phyloP scores from a whole-genome alignment of 2,329 filamentous ascomycete genomes.

The Sarocladiaceae sp. region DNA sequence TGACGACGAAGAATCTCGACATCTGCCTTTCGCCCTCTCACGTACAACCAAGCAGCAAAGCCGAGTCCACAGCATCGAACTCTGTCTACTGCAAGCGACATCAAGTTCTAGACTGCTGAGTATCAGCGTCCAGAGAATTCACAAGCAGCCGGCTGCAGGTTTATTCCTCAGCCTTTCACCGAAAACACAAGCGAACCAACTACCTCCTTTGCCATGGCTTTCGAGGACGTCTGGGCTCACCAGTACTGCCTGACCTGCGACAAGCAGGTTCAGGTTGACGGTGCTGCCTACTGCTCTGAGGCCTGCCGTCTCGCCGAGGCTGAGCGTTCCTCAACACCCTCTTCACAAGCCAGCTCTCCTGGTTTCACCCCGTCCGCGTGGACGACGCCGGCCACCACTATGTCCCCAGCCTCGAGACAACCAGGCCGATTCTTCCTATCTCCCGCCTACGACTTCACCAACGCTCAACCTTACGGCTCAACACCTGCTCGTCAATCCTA shows the following conservation, averaged over 20 bases:
- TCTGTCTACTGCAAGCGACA: too few species aligned
- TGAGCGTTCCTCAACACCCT: conserved; percentile 59
- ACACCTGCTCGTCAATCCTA: conserved; percentile 35
- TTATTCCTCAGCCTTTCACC: too few species aligned
- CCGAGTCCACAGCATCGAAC: too few species aligned
- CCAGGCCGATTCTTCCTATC: conserved; percentile 56
- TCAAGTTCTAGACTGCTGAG: too few species aligned
- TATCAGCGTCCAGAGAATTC: too few species aligned
- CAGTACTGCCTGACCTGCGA: conserved; percentile 94
- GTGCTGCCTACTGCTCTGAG: conserved; percentile 85
- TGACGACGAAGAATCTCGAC: background rate
- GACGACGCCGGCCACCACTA: conserved; percentile 16
- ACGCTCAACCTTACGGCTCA: conserved; percentile 51
- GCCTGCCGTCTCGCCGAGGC: conserved; percentile 83
- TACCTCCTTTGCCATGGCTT: conserved; percentile 36
- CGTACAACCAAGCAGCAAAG: too few species aligned
- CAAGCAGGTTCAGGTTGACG: conserved; percentile 65
- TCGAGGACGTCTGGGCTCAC: conserved; percentile 65
- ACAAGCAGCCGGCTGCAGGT: too few species aligned
- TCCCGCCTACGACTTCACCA: conserved; percentile 69
- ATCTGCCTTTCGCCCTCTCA: too few species aligned
- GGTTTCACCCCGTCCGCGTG: conserved; percentile 45
- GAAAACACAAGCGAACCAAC: conserved; percentile 10
- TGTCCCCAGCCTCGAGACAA: conserved; percentile 2
- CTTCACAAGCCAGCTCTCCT: conserved; percentile 53